Evolutionary conservation across 768 basidiomycete genomes (phyloP).

Genomic region (Porphyrellus cyaneotinctus): DNA sequence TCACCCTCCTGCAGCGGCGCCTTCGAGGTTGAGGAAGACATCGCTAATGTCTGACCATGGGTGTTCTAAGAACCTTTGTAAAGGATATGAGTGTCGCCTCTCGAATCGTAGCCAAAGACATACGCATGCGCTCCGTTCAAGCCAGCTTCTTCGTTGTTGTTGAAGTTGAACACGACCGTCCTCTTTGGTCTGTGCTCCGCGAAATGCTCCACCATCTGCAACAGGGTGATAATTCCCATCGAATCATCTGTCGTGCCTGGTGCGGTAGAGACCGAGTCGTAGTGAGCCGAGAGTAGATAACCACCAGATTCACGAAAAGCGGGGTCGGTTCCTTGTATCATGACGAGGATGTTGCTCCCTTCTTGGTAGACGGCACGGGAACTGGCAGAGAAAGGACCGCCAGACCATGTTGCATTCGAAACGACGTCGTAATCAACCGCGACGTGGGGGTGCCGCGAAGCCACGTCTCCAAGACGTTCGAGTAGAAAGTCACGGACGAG

Average conservation of each 20-base stretch:
- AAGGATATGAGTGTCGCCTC: neutral
- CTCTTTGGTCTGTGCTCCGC: slow-evolving; percentile 46
- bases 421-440: slow-evolving; percentile 48
- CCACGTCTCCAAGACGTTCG: slow-evolving; percentile 46
- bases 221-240: slow-evolving; percentile 62
- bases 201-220: slow-evolving; percentile 61
- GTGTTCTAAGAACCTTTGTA: slow-evolving; percentile 60
- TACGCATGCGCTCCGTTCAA: slow-evolving; percentile 69
- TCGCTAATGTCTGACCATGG: slow-evolving; percentile 66
- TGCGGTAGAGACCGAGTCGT: slow-evolving; percentile 74
- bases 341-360: slow-evolving; percentile 64
- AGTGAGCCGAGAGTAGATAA: slow-evolving; percentile 77
- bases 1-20: slow-evolving; percentile 75
- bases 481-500: slow-evolving; percentile 58
- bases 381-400: slow-evolving; percentile 11
- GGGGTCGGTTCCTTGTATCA: slow-evolving; percentile 50
- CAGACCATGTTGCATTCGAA: slow-evolving; percentile 49
- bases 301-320: slow-evolving; percentile 34
- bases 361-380: slow-evolving; percentile 51
- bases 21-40: slow-evolving; percentile 79
- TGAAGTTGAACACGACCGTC: slow-evolving; percentile 78
- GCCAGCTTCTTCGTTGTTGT: slow-evolving; percentile 82
- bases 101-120: slow-evolving; percentile 11
- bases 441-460: slow-evolving; percentile 41
- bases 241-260: slow-evolving; percentile 77